Percentiles rank a stretch among this genome's conserved stretches.
Evolutionary conservation across 2,329 filamentous ascomycete species (phyloP).

Genomic region (Diaporthe sp.): DNA sequence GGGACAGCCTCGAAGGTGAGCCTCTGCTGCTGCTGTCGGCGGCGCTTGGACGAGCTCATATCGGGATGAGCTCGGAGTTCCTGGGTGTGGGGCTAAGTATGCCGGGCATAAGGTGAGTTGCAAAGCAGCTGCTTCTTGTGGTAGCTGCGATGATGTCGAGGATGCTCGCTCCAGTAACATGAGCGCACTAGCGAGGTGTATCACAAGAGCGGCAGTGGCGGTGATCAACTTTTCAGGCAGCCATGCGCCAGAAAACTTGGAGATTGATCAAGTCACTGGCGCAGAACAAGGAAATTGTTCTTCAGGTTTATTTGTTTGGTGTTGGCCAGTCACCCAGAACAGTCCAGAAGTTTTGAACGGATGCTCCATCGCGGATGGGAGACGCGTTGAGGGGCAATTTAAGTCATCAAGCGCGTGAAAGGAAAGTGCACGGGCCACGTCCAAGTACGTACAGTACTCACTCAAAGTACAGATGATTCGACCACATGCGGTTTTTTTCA

Average conservation of each 20-base stretch:
- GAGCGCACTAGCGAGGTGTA: slow-evolving; percentile 12
- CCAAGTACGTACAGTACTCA: background rate
- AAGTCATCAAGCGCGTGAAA: slow-evolving; percentile 15
- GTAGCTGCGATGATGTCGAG: background rate
- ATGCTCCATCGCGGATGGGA: background rate
- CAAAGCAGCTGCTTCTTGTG: background rate
- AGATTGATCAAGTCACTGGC: background rate
- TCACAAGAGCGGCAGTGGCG: background rate
- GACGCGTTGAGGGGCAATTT: slow-evolving; percentile 31
- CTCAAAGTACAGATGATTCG: too few relatives aligned
- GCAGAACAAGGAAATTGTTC: background rate
- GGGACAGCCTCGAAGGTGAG: slow-evolving; percentile 51
- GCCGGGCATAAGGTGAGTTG: background rate
- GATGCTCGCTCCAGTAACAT: background rate
- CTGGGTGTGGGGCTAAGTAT: background rate
- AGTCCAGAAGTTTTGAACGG: background rate
- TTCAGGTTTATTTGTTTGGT: background rate
- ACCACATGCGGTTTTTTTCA: background rate
- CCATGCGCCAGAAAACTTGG: background rate
- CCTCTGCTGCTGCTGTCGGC: slow-evolving; percentile 43
- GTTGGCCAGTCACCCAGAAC: background rate
- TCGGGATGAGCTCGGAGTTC: background rate
- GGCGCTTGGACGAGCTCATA: slow-evolving; percentile 37
- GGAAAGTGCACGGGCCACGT: slow-evolving; percentile 25
- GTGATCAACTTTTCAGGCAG: background rate